Evolutionary conservation across 176 grass and related monocot species (phyloP), one percentile per base, ranked within the genome.

Genomic region (Carex parvula): DNA sequence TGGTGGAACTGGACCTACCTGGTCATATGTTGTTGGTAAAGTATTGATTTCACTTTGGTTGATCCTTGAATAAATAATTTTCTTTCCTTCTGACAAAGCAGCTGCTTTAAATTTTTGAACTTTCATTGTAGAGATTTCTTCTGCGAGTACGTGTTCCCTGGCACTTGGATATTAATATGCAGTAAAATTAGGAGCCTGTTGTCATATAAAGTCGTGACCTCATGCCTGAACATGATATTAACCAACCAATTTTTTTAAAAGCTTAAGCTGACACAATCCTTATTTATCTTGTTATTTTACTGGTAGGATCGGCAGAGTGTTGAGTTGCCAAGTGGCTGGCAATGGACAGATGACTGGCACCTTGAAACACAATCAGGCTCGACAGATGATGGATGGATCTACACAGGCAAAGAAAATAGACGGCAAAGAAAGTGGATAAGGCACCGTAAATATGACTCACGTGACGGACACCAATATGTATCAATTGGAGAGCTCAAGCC

Each of bases 401-500:
- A 90, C 50, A 77, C 85, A 84, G 84, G 79, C 67, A 70, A 39
- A 62, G 72, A 90, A 21, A 72, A 73, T 71, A 83, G 71, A 35
- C 76, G 88, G 64, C 81, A 87, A 65, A 86, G 88, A 84, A 90
- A 81, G 52, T 90, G 80, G 88, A 81, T 84, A 44, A 87, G 88
- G 54, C 81, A 86, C 52, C 75, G 85, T 60, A 90, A 80, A 35
- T 80, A 70, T 42, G 80, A 79, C 5, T 5, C 71, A 79, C 70
- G 55, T 84, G 86, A 90, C 63, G 81, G 85, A 87, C 79, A 93
- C 71, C 70, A 90, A 48, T 84, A 86, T 86, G 91, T 94, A 37
- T 87, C 84, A 70, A 73, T 98, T 66, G 95, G 95, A 79, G 39
- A 87, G 42, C 87, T 98, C 71, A 84, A 88, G 61, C 89, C 95